Percentiles rank a stretch among this genome's conserved stretches.
These are phyloP conservation scores for Ustilago shanxiensis DNA, from an alignment of 1,284 basidiomycete genomes.

Conservation along the genomic window DNA sequence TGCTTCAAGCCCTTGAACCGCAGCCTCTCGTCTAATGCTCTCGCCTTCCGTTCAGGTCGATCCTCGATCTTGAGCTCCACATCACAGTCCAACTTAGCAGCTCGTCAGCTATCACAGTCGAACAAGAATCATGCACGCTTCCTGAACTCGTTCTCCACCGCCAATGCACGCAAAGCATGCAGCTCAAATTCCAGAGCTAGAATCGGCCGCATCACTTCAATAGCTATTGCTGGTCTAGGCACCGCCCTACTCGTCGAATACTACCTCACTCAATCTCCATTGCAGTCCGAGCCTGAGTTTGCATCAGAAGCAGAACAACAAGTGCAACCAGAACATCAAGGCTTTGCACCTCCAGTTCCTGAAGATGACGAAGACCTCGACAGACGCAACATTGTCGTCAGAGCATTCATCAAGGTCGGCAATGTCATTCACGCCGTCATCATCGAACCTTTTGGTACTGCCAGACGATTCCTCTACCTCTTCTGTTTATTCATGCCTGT, in stretches of 20 bases:
- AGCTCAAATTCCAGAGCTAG: background rate
- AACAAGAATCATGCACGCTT: slow-evolving; percentile 7
- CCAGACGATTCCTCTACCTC: slow-evolving; percentile 85
- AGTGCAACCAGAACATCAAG: slow-evolving; percentile 16
- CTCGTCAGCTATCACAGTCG: background rate
- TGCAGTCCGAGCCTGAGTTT: slow-evolving; percentile 25
- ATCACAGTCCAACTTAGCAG: background rate
- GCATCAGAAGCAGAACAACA: background rate
- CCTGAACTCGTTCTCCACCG: background rate
- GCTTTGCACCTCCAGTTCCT: slow-evolving; percentile 43
- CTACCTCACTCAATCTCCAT: slow-evolving; percentile 20
- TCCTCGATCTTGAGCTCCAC: background rate
- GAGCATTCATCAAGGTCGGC: slow-evolving; percentile 33
- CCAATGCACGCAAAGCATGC: background rate
- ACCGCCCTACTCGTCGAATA: slow-evolving; percentile 17
- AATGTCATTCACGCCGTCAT: slow-evolving; percentile 72
- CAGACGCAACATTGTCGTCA: slow-evolving; percentile 39
- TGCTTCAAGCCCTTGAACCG: slow-evolving; percentile 1
- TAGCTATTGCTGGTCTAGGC: slow-evolving; percentile 38
- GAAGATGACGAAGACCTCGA: slow-evolving; percentile 42
- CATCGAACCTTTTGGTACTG: slow-evolving; percentile 88
- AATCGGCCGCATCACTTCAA: slow-evolving; percentile 21
- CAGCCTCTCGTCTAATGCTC: background rate
- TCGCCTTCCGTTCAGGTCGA: background rate
- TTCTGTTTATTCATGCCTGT: slow-evolving; percentile 88